These are phyloP conservation scores for Scheffersomyces parashehatae DNA, from an alignment of 1,139 yeast species.

Conservation along the genomic window DNA sequence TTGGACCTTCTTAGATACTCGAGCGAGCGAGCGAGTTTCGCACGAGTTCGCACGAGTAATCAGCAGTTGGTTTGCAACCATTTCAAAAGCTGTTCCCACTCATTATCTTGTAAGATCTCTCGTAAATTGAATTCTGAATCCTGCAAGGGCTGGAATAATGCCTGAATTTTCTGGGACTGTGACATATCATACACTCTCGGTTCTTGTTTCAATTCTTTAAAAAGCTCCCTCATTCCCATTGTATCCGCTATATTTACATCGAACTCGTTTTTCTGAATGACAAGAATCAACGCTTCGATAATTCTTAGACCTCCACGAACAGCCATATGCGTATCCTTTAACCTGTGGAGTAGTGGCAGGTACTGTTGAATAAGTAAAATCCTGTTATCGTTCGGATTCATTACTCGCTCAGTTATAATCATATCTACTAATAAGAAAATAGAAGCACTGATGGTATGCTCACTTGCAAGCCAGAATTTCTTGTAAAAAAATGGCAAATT, in stretches of 20 bases:
- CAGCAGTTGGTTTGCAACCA: neutral
- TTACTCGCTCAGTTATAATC: conserved; percentile 4
- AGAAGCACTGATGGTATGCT: conserved; percentile 12
- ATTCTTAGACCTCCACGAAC: neutral
- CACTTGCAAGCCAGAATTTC: conserved; percentile 14
- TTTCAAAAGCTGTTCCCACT: neutral
- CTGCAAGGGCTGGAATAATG: neutral
- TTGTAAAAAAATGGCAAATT: conserved; percentile 10
- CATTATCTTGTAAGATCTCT: neutral
- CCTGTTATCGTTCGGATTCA: neutral
- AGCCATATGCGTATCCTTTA: neutral
- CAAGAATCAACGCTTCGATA: neutral
- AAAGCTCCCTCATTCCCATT: neutral
- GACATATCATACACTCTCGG: neutral
- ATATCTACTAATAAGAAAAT: conserved; percentile 13
- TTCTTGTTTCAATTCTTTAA: neutral
- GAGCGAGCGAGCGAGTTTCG: too few species aligned
- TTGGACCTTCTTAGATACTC: too few species aligned
- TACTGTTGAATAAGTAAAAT: conserved; percentile 2
- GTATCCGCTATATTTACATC: neutral
- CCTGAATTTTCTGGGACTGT: neutral
- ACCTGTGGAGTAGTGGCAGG: conserved; percentile 9
- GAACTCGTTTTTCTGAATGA: neutral
- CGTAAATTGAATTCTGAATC: neutral
- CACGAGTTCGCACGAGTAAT: too few species aligned